These are phyloP conservation scores for Yarrowia divulgata DNA, from an alignment of 805 yeast species.

Conservation along the genomic window DNA sequence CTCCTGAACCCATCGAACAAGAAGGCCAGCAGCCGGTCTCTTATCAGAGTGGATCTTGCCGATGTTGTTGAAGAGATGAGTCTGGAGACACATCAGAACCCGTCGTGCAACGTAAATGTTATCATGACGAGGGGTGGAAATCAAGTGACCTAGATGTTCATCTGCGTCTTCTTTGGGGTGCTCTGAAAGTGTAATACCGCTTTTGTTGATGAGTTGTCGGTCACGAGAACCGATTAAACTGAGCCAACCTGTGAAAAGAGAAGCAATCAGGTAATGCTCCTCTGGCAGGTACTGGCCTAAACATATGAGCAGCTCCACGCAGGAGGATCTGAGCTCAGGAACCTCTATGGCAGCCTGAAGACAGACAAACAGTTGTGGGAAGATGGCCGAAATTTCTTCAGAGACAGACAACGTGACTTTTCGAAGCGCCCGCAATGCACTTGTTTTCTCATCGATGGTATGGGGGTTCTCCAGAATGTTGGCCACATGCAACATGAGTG, in stretches of 20 bases:
- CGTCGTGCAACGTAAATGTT: conserved; percentile 22
- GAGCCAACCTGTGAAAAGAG: conserved; percentile 17
- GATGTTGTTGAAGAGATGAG: neutral
- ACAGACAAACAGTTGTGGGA: conserved; percentile 31
- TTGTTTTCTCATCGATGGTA: conserved; percentile 18
- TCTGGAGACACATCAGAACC: conserved; percentile 1
- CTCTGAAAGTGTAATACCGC: conserved; percentile 11
- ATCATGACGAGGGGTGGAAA: neutral
- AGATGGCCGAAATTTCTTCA: conserved; percentile 17
- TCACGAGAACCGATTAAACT: conserved; percentile 4
- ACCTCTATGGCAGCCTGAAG: conserved; percentile 17
- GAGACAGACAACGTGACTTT: conserved; percentile 20
- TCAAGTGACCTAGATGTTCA: neutral
- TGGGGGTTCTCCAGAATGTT: conserved; percentile 27
- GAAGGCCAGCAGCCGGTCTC: neutral
- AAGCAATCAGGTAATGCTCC: conserved; percentile 26
- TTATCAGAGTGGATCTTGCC: neutral
- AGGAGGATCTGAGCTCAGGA: conserved; percentile 9
- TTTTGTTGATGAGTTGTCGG: conserved; percentile 15
- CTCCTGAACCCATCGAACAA: conserved; percentile 19
- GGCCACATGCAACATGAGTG: conserved; percentile 24
- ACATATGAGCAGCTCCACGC: conserved; percentile 13
- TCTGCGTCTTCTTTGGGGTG: conserved; percentile 6
- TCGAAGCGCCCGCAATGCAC: conserved; percentile 15
- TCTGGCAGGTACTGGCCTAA: conserved; percentile 22